Conservation (phyloP, 2,329 filamentous ascomycete genomes). For the Geosmithia flava region DNA sequence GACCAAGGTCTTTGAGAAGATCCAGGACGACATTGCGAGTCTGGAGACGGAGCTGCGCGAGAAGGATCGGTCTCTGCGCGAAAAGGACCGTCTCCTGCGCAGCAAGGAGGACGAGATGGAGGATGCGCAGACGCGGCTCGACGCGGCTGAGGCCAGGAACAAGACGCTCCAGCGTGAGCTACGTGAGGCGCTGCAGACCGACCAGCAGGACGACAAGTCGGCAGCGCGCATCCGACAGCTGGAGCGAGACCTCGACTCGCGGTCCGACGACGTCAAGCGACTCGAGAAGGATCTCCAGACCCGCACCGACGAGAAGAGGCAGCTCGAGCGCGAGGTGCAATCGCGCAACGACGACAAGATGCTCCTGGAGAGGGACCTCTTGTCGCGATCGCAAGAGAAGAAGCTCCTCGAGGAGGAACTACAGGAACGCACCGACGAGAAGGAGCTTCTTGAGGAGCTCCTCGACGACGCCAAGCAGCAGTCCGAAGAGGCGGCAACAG, state of each 20-base stretch:
- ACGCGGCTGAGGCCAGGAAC: slow-evolving; percentile 25
- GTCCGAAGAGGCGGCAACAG: slow-evolving; percentile 31
- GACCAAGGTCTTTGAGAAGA: slow-evolving; percentile 20
- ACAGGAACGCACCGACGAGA: slow-evolving; percentile 45
- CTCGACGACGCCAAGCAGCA: slow-evolving; percentile 41
- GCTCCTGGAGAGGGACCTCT: slow-evolving; percentile 11
- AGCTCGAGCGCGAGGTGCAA: not conserved
- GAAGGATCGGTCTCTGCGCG: slow-evolving; percentile 2
- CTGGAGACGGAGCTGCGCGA: slow-evolving; percentile 50
- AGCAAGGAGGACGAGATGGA: slow-evolving; percentile 41
- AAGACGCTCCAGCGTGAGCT: not conserved
- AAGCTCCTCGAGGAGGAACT: slow-evolving; percentile 45
- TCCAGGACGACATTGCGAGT: slow-evolving; percentile 64
- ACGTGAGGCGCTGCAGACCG: not conserved
- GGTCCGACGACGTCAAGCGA: slow-evolving; percentile 24
- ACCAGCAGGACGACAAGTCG: not conserved
- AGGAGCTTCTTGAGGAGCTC: slow-evolving; percentile 52
- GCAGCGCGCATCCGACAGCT: slow-evolving; percentile 22
- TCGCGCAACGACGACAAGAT: not conserved
- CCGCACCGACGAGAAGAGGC: slow-evolving; percentile 48
- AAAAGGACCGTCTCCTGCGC: slow-evolving; percentile 18
- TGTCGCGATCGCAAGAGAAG: slow-evolving; percentile 18
- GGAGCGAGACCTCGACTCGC: slow-evolving; percentile 12
- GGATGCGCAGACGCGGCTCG: slow-evolving; percentile 39
- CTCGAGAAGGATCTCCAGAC: slow-evolving; percentile 47